Base-by-base conservation (phyloP, 1,139 yeast genomes). In the Yamadazyma diddensiae region DNA sequence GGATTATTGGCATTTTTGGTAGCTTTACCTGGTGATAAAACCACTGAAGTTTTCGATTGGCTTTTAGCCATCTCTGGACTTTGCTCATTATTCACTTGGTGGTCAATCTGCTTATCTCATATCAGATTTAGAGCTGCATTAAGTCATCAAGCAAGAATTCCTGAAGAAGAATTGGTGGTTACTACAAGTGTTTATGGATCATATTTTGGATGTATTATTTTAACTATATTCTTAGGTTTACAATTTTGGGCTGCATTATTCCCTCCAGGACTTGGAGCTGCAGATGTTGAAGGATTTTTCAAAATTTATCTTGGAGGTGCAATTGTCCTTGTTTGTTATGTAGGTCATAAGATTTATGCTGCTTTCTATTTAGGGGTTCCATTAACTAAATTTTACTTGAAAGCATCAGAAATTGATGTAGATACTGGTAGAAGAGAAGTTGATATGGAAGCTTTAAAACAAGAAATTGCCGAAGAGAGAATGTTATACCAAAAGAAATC, bases 371-470 rank as follows among this genome's bases (percentile, higher is more conserved):
- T 47, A 47, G 46, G 46, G 5, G 43, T 53, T 10, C 62, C 63
- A n/a, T 35, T 59, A 4, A 40, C 45, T 14, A 54, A 57, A 30
- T 39, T 65, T 11, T 64, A 59, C 43, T 49, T 65, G 30, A 46
- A 50, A 5, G 56, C 59, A 16, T 52, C 52, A 15, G 66, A 62
- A 37, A 65, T 67, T 35, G 70, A 68, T 45, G 52, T 67, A 17
- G 66, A 65, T 36, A 53, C 67, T 8, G 73, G 73, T 21, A 57
- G 73, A 50, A 55, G 68, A 45, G 66, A 64, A 35, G 52, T 56
- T 32, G 68, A 67, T 46, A 54, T 65, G 45, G 68, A 63, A 34
- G 50, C 53, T 6, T 52, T 62, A 35, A 61, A 57, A 39, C 62
- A 62, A 41, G 67, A 62, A 41, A 48, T 60, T 37, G 68, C 67